Evolutionary conservation across 2,329 filamentous ascomycete species (phyloP).

Genomic region (Lecanosticta acicola): DNA sequence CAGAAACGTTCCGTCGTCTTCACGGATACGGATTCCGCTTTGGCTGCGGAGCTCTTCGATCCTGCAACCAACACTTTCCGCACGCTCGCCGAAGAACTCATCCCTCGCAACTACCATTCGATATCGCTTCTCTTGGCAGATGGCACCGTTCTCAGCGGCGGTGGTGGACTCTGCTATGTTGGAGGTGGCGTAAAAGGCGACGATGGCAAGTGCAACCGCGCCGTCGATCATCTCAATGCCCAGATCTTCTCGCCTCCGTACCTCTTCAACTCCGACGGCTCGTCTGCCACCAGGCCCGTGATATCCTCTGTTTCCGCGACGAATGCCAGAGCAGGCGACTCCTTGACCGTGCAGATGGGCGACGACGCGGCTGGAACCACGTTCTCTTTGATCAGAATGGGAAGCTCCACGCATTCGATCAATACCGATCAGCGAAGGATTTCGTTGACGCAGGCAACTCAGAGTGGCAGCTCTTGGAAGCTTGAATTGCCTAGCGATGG

Average conservation of each 20-base stretch:
- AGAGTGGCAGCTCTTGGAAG: slow-evolving; percentile 33
- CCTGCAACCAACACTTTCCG: slow-evolving; percentile 18
- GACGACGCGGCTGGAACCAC: slow-evolving; percentile 1
- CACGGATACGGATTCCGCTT: slow-evolving; percentile 19
- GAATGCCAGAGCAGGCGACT: slow-evolving; percentile 28
- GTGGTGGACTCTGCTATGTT: slow-evolving; percentile 50
- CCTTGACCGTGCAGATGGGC: slow-evolving; percentile 28
- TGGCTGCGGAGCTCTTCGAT: slow-evolving; percentile 20
- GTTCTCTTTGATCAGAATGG: slow-evolving; percentile 46
- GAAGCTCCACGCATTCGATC: slow-evolving; percentile 50
- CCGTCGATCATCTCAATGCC: slow-evolving; percentile 49
- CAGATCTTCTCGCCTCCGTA: slow-evolving; percentile 55
- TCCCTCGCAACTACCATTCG: slow-evolving; percentile 48
- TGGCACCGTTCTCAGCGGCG: slow-evolving; percentile 47
- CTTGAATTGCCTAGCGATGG: slow-evolving; percentile 44
- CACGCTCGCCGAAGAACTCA: slow-evolving; percentile 21
- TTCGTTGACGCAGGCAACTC: slow-evolving; percentile 33
- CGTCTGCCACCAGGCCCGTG: slow-evolving; percentile 37
- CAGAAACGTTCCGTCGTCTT: slow-evolving; percentile 19
- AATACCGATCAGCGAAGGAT: slow-evolving; percentile 56
- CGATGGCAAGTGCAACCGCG: slow-evolving; percentile 26
- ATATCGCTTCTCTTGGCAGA: slow-evolving; percentile 47
- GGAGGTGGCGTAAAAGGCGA: slow-evolving; percentile 16
- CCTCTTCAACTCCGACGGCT: slow-evolving; percentile 45
- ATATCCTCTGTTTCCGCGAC: slow-evolving; percentile 35